phyloP scores from a whole-genome alignment of 116 monocot genomes.

The Zostera marina region DNA sequence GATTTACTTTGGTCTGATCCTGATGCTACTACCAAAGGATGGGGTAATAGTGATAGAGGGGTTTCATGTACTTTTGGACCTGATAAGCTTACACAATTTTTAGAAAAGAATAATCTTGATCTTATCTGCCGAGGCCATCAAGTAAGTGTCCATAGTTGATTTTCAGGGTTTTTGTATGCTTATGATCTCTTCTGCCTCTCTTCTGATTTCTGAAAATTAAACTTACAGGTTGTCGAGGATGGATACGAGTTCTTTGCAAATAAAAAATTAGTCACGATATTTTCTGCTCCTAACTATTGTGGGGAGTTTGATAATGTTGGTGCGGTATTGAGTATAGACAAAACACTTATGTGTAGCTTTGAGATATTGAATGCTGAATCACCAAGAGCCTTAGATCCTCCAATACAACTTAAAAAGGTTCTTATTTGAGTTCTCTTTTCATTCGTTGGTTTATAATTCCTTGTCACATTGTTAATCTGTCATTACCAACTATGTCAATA shows the following conservation, averaged over 20 bases:
- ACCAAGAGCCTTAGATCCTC: neutral
- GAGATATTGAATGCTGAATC: constrained; percentile 13
- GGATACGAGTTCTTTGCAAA: constrained; percentile 25
- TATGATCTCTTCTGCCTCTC: neutral
- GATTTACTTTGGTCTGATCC: constrained; percentile 27
- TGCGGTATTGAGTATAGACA: constrained; percentile 13
- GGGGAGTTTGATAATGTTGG: constrained; percentile 25
- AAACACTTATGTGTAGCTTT: constrained; percentile 13
- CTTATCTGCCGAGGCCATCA: constrained; percentile 20
- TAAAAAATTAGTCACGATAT: constrained; percentile 15
- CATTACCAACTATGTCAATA: neutral
- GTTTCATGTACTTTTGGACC: constrained; percentile 18
- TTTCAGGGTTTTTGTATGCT: neutral
- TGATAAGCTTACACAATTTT: constrained; percentile 13
- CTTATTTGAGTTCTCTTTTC: constrained; percentile 7
- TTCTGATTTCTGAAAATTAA: constrained; percentile 2
- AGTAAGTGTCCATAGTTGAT: constrained; percentile 2
- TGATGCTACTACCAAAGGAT: constrained; percentile 4
- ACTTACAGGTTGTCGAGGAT: constrained; percentile 22
- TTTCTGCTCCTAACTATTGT: constrained; percentile 26
- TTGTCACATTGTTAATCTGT: neutral
- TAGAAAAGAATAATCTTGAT: constrained; percentile 18
- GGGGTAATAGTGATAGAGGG: constrained; percentile 15
- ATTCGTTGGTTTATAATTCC: neutral
- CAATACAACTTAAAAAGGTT: constrained; percentile 5